Base-by-base conservation (phyloP, 768 basidiomycete species). In the Clitopilus hobsonii region DNA sequence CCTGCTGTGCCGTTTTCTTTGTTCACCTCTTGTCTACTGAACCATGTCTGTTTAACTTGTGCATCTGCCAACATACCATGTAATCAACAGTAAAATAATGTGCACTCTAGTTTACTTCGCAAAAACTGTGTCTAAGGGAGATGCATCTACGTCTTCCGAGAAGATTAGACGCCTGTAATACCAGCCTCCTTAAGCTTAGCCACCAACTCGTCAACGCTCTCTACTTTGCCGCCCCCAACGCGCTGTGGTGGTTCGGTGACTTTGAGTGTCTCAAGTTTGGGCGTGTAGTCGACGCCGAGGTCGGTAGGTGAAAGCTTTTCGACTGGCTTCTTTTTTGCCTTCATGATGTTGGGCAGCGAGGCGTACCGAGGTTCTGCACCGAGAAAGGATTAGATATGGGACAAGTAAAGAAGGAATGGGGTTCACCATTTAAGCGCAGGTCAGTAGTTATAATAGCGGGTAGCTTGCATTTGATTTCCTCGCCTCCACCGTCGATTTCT, bases 251-350 rank as follows among this genome's bases (percentile, higher is more conserved):
- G 97, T 67, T 98, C 96, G 1, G 83, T 73, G 23, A 98, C 90
- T 61, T 89, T 91, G 65, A 98, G 63, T 0, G 86, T 92, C 74
- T 97, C 91, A 24, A 98, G 73, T 27, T 82, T 78, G 14, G 94
- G 93, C 0, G 84, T 80, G 53, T 92, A 80, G 73, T 98, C 93
- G 22, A 98, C 75, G 6, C 85, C 85, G 22, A 98, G 84, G 61
- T 94, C 93, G 22, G 77, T 75, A 1, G 93, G 78, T 14, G 82
- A 82, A 51, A 97, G 63, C 65, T 91, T 94, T 71, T 95, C 87
- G 38, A 98, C 71, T 13, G 89, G 87, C 75, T 99, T 99, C 81
- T 98, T 99, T 81, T 98, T 98, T n/a, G 97, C 97, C 71, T 96
- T 95, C 92, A 96, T 96, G 71, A 96, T 96, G 62, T 93, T 94